Conservation (phyloP, 2,329 filamentous ascomycete genomes). For the Nemania sp. region DNA sequence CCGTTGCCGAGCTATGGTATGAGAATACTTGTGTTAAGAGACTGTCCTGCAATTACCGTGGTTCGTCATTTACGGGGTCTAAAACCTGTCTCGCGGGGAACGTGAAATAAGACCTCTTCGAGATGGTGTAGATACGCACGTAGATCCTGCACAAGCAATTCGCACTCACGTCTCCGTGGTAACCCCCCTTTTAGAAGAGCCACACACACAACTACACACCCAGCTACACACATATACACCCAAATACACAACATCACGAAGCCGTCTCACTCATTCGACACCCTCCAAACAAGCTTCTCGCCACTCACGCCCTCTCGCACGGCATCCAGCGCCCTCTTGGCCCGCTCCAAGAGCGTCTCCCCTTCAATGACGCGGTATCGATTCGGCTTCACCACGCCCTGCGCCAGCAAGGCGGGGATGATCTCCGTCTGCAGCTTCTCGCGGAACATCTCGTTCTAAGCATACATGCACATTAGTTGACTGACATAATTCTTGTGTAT, state of each 20-base stretch:
- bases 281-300: conserved; percentile 46
- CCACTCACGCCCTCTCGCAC: conserved; percentile 46
- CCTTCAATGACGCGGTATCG: conserved; percentile 48
- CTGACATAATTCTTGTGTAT: too few relatives aligned
- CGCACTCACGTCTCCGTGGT: too few relatives aligned
- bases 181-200: too few relatives aligned
- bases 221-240: background rate
- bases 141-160: too few relatives aligned
- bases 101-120: too few relatives aligned
- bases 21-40: too few relatives aligned
- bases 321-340: conserved; percentile 43
- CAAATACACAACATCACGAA: background rate
- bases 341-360: conserved; percentile 43
- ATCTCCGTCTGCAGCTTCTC: conserved; percentile 58
- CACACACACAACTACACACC: background rate
- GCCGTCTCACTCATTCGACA: conserved; percentile 27
- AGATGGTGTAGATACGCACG: too few relatives aligned
- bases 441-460: conserved; percentile 61
- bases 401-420: conserved; percentile 51
- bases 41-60: too few relatives aligned
- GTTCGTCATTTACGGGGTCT: too few relatives aligned
- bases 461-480: too few relatives aligned
- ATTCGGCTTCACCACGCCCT: conserved; percentile 47
- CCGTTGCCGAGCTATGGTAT: too few relatives aligned
- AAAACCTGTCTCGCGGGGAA: too few relatives aligned